Conservation (phyloP, 1,284 basidiomycete species). For the Trichosporon asahii region DNA sequence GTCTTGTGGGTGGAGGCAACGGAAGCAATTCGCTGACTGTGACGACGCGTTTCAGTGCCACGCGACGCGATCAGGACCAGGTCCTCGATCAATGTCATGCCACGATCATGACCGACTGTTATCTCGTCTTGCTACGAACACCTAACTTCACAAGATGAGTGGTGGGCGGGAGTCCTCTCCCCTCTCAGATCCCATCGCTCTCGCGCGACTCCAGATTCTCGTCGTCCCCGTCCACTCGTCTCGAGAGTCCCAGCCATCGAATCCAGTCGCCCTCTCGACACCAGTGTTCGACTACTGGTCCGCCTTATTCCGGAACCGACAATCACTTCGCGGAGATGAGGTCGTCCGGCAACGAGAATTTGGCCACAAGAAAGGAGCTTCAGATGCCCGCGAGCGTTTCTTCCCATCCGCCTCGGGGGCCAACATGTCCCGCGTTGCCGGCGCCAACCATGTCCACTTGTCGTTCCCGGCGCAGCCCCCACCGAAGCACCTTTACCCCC, state of each 20-base stretch:
- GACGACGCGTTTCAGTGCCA: conserved; percentile 25
- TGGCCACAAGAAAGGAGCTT: not conserved
- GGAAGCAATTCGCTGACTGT: conserved; percentile 25
- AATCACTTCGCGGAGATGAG: conserved; percentile 43
- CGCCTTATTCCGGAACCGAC: conserved; percentile 34
- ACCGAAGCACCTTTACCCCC: conserved; percentile 39
- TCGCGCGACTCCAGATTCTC: conserved; percentile 48
- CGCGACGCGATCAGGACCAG: not conserved
- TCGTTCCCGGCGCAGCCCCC: conserved; percentile 37
- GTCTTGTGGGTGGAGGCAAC: not conserved
- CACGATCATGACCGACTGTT: not conserved
- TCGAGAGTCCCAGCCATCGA: not conserved
- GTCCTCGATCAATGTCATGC: conserved; percentile 1
- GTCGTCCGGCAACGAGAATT: conserved; percentile 20
- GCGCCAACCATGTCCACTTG: conserved; percentile 43
- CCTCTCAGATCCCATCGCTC: conserved; percentile 44
- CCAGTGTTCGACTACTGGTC: conserved; percentile 34
- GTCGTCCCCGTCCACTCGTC: conserved; percentile 46
- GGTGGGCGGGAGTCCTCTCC: conserved; percentile 21
- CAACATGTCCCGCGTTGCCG: conserved; percentile 35
- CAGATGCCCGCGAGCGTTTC: conserved; percentile 31
- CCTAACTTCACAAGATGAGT: conserved; percentile 14
- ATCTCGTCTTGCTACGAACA: conserved; percentile 1
- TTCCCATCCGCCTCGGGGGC: conserved; percentile 30
- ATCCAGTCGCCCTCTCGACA: conserved; percentile 24